Evolutionary conservation across 768 basidiomycete genomes (phyloP), one percentile per base, ranked within the genome.

Genomic region (Panaeolus papilionaceus): DNA sequence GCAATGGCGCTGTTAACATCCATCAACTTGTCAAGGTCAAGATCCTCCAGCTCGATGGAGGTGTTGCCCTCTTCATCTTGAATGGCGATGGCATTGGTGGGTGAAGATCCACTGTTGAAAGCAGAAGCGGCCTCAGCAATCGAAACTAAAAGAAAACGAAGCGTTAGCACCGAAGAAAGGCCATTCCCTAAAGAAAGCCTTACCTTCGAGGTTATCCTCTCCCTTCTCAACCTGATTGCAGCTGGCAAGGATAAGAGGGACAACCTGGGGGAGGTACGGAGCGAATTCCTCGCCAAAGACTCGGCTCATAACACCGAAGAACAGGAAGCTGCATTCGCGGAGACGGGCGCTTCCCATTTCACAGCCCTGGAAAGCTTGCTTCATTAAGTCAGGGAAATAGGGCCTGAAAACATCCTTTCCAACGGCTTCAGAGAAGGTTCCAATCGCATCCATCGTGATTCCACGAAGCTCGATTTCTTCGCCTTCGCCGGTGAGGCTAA

Each of bases 371-470:
- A 98, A 96, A 2, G 96, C 95, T 71, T 93, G 91, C 76, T 89
- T 89, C 98, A 99, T 99, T 86, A 97, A 89, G 66, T 94, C 90
- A n/a, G 90, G 85, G 84, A 97, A 98, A 87, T 92, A 99, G 18
- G 96, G 96, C 39, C 94, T 85, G 91, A 99, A 99, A 37, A 89
- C 83, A 14, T 99, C 96, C 75, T 90, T 88, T 70, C 98, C 97
- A 68, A 99, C 94, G 8, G 97, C 95, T 80, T 99, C 97, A 14
- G 98, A 94, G 72, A 99, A 95, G 0, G 98, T 98, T 64, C 98
- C 98, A 68, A 98, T 91, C n/a, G 98, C 95, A 79, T 99, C 98
- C 89, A 98, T 98, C 11, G 97, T 92, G 75, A 98, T 96, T 42
- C 98, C 97, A 66, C 97, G 94, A 44, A 99, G 88, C 73, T 98